Evolutionary conservation across 2,329 filamentous ascomycete species (phyloP).

Genomic region (Alternaria panax): DNA sequence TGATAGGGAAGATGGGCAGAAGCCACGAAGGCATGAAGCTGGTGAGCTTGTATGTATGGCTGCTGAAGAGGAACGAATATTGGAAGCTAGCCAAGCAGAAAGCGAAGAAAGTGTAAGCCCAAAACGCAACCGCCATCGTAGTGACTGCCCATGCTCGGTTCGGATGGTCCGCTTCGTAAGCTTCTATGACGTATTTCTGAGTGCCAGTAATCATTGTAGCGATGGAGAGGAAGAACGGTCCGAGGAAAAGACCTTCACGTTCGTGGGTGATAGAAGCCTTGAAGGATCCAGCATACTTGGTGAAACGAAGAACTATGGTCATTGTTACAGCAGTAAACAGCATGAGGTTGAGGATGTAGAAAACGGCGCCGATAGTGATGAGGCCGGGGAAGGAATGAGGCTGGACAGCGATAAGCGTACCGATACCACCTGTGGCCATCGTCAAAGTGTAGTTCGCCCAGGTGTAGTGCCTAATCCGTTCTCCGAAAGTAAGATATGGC

Average conservation of each 20-base stretch:
- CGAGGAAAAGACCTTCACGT: conserved; percentile 60
- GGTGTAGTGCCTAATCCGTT: conserved; percentile 52
- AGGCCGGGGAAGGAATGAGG: conserved; percentile 59
- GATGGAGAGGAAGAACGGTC: conserved; percentile 52
- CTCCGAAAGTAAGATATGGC: conserved; percentile 37
- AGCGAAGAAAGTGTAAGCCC: conserved; percentile 53
- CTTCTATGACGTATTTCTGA: conserved; percentile 47
- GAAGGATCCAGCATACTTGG: conserved; percentile 54
- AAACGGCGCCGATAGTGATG: conserved; percentile 58
- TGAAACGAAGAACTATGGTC: conserved; percentile 54
- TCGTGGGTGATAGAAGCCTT: conserved; percentile 58
- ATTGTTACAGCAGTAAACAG: conserved; percentile 51
- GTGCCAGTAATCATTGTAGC: conserved; percentile 55
- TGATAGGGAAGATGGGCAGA: conserved; percentile 75
- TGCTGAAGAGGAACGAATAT: conserved; percentile 71
- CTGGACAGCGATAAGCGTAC: conserved; percentile 53
- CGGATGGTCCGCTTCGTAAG: conserved; percentile 46
- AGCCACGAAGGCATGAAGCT: conserved; percentile 80
- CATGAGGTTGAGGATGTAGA: conserved; percentile 61
- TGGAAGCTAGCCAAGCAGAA: conserved; percentile 53
- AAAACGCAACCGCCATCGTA: conserved; percentile 52
- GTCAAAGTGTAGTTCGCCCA: conserved; percentile 59
- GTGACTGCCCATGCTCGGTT: conserved; percentile 53
- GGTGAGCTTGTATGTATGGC: conserved; percentile 65
- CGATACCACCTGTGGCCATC: conserved; percentile 58